Evolutionary conservation across 768 basidiomycete genomes (phyloP), one percentile per base, ranked within the genome.

Genomic region (Collybia sordida): DNA sequence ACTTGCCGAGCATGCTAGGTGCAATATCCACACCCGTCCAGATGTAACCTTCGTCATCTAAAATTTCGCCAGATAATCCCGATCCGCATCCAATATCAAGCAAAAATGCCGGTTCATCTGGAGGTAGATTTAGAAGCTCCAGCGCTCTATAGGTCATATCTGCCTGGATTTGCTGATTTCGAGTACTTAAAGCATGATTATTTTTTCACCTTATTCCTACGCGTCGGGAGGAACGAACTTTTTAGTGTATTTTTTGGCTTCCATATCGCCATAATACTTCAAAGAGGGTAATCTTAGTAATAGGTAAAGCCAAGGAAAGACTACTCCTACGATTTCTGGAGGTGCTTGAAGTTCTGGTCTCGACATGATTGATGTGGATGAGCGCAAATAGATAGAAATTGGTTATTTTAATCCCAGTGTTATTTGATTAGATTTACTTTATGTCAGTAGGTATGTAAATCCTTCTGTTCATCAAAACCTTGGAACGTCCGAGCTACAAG

Each of bases 51-150:
- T 92, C 86, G 59, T 98, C 94, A 53, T 96, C 93, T 45, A 99
- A 73, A 59, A 98, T 93, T 72, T 98, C 95, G 1, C 97, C 97
- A 19, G 91, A 94, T 17, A 99, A 70, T 2, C 97, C 97, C n/a
- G 90, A 93, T 15, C 97, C 97, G 61, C 95, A 98, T 2, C 97
- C 97, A 49, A 99, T 93, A 65, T 99, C 97, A 27, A 98, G 80
- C 14, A 99, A 72, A 61, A 89, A 90, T 0, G 90, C 87, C 0
- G 94, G 83, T 51, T 93, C 77, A 40, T 85, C 88, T 41, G 79
- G 78, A 8, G 93, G 87, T 31, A 98, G 70, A 57, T 85, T 89
- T 37, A 98, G 77, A 9, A 99, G 77, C 65, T 98, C 97, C 27
- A 99, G 72, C 2, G 95, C 95, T 57, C 97, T 82, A 59, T 94